Conservation (phyloP, 2,329 filamentous ascomycete species). For the Penicillium sp. region DNA sequence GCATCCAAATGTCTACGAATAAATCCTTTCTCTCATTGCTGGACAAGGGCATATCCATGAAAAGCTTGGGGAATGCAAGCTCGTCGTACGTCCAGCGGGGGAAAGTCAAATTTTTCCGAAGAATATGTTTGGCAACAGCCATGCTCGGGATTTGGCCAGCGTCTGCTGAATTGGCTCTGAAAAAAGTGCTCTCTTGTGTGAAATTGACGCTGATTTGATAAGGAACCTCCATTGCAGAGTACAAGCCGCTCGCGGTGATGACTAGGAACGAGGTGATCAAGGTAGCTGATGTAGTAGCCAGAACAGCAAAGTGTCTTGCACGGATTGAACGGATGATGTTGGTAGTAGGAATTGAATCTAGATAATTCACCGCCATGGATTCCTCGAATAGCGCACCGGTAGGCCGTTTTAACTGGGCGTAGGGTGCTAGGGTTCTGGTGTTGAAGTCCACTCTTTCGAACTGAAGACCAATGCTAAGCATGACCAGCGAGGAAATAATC, state of each 20-base stretch:
- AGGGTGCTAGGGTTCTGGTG: conserved; percentile 8
- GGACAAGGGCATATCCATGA: background rate
- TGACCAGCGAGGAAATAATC: conserved; percentile 4
- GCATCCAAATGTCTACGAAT: background rate
- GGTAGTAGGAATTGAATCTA: conserved; percentile 1
- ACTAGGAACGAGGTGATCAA: conserved; percentile 1
- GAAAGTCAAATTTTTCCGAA: background rate
- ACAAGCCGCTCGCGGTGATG: conserved; percentile 9
- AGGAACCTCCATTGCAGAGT: conserved; percentile 1
- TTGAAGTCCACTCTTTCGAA: conserved; percentile 8
- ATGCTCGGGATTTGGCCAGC: background rate
- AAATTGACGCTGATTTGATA: background rate
- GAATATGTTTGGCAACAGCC: background rate
- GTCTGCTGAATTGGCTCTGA: background rate
- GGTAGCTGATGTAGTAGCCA: conserved; percentile 4
- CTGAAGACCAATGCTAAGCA: conserved; percentile 1
- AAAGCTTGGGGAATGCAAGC: background rate
- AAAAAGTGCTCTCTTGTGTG: background rate
- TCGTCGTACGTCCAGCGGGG: background rate
- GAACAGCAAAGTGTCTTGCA: conserved; percentile 1
- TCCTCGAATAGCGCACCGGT: background rate
- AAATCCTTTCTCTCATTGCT: background rate
- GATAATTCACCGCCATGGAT: conserved; percentile 4
- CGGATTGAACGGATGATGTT: background rate
- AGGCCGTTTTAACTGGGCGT: background rate